Evolutionary conservation across 2,329 filamentous ascomycete species (phyloP).

Genomic region (Shiraia bambusicola): DNA sequence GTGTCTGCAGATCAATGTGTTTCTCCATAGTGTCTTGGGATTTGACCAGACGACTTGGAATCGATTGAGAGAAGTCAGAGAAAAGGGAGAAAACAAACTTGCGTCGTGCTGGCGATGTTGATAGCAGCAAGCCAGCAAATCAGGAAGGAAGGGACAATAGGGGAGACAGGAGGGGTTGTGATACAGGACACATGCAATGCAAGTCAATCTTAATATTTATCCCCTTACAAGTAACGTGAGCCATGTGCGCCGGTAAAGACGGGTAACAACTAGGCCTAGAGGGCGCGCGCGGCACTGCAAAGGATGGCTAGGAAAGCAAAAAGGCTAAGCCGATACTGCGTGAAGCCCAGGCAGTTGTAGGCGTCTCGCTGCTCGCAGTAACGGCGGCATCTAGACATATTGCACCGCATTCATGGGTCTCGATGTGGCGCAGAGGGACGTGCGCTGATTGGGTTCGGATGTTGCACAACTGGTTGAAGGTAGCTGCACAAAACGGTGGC

Average conservation of each 20-base stretch:
- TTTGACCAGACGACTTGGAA: background rate
- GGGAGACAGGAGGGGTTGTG: conserved; percentile 19
- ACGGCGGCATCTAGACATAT: conserved; percentile 35
- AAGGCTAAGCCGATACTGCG: conserved; percentile 19
- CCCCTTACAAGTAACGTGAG: conserved; percentile 28
- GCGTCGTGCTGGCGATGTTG: conserved; percentile 6
- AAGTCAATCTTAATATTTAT: conserved; percentile 39
- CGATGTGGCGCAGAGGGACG: conserved; percentile 19
- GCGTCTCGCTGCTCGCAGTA: conserved; percentile 34
- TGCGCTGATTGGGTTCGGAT: conserved; percentile 25
- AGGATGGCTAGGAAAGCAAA: conserved; percentile 16
- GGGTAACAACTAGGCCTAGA: conserved; percentile 20
- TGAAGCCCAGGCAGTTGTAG: conserved; percentile 27
- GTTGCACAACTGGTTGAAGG: conserved; percentile 28
- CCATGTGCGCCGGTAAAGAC: conserved; percentile 36
- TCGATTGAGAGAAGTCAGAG: background rate
- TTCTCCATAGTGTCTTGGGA: conserved; percentile 31
- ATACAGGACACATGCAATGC: conserved; percentile 40
- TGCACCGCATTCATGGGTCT: conserved; percentile 31
- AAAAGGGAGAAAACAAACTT: conserved; percentile 2
- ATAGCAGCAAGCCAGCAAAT: conserved; percentile 14
- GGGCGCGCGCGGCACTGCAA: conserved; percentile 22
- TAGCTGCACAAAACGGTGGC: conserved; percentile 33
- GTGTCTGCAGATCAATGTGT: conserved; percentile 27
- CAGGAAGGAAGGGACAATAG: conserved; percentile 22